Evolutionary conservation across 176 grass and related monocot genomes (phyloP).

Genomic region (Rhipidocladum racemiflorum): DNA sequence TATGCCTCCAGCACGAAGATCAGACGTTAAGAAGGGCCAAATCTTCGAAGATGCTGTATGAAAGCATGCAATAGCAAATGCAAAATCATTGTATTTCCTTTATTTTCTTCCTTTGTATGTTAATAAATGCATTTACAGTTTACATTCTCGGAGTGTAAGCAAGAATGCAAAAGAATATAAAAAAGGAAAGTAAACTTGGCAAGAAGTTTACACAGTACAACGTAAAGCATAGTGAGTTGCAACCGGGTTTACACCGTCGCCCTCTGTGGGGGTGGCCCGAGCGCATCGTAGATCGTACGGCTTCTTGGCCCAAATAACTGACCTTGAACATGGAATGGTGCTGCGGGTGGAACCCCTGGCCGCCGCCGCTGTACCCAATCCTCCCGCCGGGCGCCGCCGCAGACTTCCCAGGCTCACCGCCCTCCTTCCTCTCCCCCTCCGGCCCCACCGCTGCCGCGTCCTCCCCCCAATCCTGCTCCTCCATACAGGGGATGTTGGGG

Average conservation of each 20-base stretch:
- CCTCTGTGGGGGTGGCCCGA: conserved; percentile 51
- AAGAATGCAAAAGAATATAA: conserved; percentile 24
- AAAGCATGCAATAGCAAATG: conserved; percentile 24
- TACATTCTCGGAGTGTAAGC: conserved; percentile 37
- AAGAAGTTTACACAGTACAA: conserved; percentile 52
- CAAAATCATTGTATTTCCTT: conserved; percentile 32
- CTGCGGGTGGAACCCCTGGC: conserved; percentile 69
- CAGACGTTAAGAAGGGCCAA: neutral
- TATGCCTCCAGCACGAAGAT: neutral
- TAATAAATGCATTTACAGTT: conserved; percentile 54
- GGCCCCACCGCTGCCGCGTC: conserved; percentile 32
- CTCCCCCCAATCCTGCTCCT: conserved; percentile 91
- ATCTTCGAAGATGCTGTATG: conserved; percentile 14
- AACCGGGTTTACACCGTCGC: conserved; percentile 44
- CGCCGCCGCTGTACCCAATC: conserved; percentile 69
- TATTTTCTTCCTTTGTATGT: conserved; percentile 40
- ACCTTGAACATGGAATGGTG: conserved; percentile 99
- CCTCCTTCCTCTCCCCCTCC: conserved; percentile 79
- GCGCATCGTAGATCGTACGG: conserved; percentile 36
- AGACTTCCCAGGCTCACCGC: conserved; percentile 48
- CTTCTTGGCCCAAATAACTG: conserved; percentile 65
- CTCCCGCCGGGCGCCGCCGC: conserved; percentile 32
- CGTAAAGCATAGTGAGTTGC: conserved; percentile 53
- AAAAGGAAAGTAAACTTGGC: conserved; percentile 35
- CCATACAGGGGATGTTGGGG: conserved; percentile 62